Percentiles rank a stretch among this genome's conserved stretches.
Evolutionary conservation across 1,284 basidiomycete genomes (phyloP).

Genomic region (Cryptococcus jaspeensis): DNA sequence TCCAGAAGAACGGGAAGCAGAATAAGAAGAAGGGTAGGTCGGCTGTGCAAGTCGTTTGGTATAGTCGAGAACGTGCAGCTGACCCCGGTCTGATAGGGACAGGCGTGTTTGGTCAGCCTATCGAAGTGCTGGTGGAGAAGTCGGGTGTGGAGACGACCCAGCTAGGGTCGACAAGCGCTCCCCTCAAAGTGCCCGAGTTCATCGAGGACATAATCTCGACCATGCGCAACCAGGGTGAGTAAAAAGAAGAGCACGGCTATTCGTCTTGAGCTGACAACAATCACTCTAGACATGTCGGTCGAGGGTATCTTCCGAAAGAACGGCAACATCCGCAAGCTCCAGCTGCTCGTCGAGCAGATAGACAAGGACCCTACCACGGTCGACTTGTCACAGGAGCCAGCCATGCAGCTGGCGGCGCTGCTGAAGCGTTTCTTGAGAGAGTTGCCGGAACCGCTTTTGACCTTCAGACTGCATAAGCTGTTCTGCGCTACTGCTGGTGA

Average conservation of each 20-base stretch:
- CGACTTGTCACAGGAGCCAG: constrained; percentile 90
- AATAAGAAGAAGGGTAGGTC: constrained; percentile 81
- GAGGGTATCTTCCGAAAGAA: constrained; percentile 99
- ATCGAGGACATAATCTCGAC: constrained; percentile 97
- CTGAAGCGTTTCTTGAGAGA: constrained; percentile 97
- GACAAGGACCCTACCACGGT: constrained; percentile 89
- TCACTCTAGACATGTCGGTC: constrained; percentile 81
- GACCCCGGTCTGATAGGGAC: neutral
- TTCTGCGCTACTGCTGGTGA: constrained; percentile 84
- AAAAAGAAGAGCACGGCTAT: neutral
- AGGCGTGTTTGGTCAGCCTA: constrained; percentile 87
- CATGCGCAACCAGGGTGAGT: constrained; percentile 97
- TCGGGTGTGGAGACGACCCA: constrained; percentile 56
- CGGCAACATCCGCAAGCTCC: constrained; percentile 91
- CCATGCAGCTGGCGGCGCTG: constrained; percentile 93
- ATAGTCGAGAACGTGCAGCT: neutral
- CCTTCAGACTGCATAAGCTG: constrained; percentile 86
- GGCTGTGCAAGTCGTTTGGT: neutral
- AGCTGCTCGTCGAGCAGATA: constrained; percentile 85
- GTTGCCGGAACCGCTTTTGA: constrained; percentile 92
- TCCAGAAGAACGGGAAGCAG: constrained; percentile 83
- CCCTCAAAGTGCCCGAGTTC: constrained; percentile 89
- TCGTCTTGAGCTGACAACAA: constrained; percentile 7
- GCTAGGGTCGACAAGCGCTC: constrained; percentile 80
- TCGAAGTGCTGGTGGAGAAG: constrained; percentile 91